phyloP scores from a whole-genome alignment of 164 flowering plant species.

The Chimonanthus praecox region DNA sequence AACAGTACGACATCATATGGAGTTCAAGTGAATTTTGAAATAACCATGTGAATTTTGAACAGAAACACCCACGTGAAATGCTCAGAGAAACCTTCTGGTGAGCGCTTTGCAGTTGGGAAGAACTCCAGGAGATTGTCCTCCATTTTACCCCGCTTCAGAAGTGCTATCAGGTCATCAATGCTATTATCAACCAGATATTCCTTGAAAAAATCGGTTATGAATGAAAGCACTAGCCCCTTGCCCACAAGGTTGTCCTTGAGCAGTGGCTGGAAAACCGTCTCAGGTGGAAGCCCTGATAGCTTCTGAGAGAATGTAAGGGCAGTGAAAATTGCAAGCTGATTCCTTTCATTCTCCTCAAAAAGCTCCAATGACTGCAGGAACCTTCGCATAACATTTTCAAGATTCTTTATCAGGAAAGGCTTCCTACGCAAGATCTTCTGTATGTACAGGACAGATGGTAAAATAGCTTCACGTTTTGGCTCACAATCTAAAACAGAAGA shows the following conservation, averaged over 20 bases:
- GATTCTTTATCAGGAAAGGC: conserved; percentile 95
- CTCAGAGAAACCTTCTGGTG: conserved; percentile 83
- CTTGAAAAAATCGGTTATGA: conserved; percentile 89
- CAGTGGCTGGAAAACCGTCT: conserved; percentile 92
- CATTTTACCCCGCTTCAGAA: conserved; percentile 89
- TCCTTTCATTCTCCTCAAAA: conserved; percentile 94
- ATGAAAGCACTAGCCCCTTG: conserved; percentile 91
- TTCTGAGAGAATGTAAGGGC: conserved; percentile 98
- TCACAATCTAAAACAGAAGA: conserved; percentile 83
- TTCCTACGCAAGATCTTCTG: conserved; percentile 84
- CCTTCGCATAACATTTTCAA: conserved; percentile 95
- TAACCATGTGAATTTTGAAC: not conserved
- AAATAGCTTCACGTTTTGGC: conserved; percentile 70
- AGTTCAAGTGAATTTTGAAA: too few species aligned
- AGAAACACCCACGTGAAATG: conserved; percentile 77
- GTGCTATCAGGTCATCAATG: conserved; percentile 85
- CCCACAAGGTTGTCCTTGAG: conserved; percentile 94
- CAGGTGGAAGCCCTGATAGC: conserved; percentile 94
- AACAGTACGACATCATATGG: not conserved
- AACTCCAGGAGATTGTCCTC: conserved; percentile 86
- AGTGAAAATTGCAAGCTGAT: conserved; percentile 92
- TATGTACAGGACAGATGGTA: conserved; percentile 86
- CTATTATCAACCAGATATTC: conserved; percentile 90
- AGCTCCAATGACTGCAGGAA: conserved; percentile 95
- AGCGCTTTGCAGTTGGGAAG: conserved; percentile 78